Conservation (phyloP, 2,329 filamentous ascomycete species). For the Fusarium secorum region DNA sequence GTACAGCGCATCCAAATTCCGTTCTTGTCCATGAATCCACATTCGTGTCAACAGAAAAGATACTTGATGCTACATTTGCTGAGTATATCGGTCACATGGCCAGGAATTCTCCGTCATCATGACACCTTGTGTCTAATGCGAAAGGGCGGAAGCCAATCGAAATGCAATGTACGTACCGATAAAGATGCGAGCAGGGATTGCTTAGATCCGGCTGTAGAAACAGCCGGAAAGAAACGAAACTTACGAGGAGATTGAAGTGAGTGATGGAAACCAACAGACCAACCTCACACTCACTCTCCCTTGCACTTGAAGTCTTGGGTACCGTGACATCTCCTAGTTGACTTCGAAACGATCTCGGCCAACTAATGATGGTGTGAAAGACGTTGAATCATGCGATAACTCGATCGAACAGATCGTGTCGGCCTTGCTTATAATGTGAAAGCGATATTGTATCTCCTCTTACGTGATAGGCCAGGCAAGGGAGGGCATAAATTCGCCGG, state of each 20-base stretch:
- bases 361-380: neutral
- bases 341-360: neutral
- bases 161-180: neutral
- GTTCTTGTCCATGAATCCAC: neutral
- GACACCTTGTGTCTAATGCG: neutral
- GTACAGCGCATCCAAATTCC: neutral
- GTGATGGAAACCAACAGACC: neutral
- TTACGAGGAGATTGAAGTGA: neutral
- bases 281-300: neutral
- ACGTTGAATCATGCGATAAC: neutral
- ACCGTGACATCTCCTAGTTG: neutral
- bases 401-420: conserved; percentile 14
- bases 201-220: neutral
- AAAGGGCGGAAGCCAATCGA: neutral
- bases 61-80: conserved; percentile 12
- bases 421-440: neutral
- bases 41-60: neutral
- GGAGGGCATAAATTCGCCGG: neutral
- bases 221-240: neutral
- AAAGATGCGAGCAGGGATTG: neutral
- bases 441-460: neutral
- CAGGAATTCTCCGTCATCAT: neutral
- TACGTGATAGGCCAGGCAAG: conserved; percentile 1
- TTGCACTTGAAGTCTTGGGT: neutral
- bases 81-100: neutral